Percentiles rank a stretch among this genome's conserved stretches.
Evolutionary conservation across 2,329 filamentous ascomycete species (phyloP).

Genomic region (Trematosphaeria pertusa): DNA sequence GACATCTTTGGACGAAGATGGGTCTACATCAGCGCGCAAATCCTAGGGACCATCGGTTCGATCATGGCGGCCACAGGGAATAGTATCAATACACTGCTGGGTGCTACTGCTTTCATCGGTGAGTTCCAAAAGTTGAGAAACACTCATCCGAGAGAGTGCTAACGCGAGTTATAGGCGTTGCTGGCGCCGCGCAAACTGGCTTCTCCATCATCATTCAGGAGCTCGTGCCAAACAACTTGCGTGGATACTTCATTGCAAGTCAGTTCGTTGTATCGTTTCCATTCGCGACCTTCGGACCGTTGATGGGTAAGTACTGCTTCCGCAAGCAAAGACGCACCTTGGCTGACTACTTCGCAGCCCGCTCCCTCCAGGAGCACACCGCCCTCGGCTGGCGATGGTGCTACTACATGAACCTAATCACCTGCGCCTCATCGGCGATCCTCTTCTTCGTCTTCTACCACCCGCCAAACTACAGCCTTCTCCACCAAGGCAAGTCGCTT

Average conservation of each 20-base stretch:
- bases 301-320: too few relatives aligned
- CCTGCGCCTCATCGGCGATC: slow-evolving; percentile 33
- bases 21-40: slow-evolving; percentile 44
- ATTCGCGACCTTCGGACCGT: slow-evolving; percentile 40
- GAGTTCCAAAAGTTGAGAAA: too few relatives aligned
- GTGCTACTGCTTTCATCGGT: too few relatives aligned
- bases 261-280: slow-evolving; percentile 37
- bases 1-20: slow-evolving; percentile 49
- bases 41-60: slow-evolving; percentile 43
- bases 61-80: slow-evolving; percentile 48
- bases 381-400: slow-evolving; percentile 42
- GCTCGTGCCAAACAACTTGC: slow-evolving; percentile 42
- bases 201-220: slow-evolving; percentile 49
- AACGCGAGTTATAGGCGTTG: slow-evolving; percentile 30
- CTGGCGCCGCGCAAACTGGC: slow-evolving; percentile 48
- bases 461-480: slow-evolving; percentile 44
- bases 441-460: slow-evolving; percentile 48
- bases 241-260: slow-evolving; percentile 46
- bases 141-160: neutral
- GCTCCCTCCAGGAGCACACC: slow-evolving; percentile 38
- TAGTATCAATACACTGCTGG: slow-evolving; percentile 41
- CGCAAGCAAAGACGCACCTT: too few relatives aligned
- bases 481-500: slow-evolving; percentile 42
- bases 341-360: slow-evolving; percentile 38
- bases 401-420: slow-evolving; percentile 39